These are phyloP conservation scores for Akebia trifoliata DNA, from an alignment of 164 flowering plant species.

Conservation along the genomic window DNA sequence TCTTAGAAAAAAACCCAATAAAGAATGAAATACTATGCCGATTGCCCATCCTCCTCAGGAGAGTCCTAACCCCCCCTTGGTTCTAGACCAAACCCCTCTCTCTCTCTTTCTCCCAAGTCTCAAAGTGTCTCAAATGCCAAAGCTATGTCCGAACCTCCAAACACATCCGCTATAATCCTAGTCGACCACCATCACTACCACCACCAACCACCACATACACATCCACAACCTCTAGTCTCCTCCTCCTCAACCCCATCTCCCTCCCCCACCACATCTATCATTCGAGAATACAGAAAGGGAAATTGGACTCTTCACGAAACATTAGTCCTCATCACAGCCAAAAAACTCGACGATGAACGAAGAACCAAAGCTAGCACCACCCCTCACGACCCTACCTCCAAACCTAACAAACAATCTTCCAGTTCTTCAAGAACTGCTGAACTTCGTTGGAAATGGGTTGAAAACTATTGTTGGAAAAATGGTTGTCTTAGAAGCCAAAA, in stretches of 20 bases:
- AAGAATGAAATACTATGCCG: too few relatives aligned
- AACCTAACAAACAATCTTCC: background rate
- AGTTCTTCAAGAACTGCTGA: slow-evolving; percentile 18
- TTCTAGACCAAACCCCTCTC: too few relatives aligned
- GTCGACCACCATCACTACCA: slow-evolving; percentile 8
- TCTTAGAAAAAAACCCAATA: too few relatives aligned
- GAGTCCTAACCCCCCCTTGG: too few relatives aligned
- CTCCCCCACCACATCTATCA: slow-evolving; percentile 9
- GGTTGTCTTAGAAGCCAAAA: slow-evolving; percentile 39
- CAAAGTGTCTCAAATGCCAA: slow-evolving; percentile 10
- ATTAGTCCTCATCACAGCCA: slow-evolving; percentile 31
- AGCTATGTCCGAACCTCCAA: slow-evolving; percentile 30
- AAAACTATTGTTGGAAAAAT: slow-evolving; percentile 37
- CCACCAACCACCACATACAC: slow-evolving; percentile 2
- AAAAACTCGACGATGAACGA: slow-evolving; percentile 33
- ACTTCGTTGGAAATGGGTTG: slow-evolving; percentile 48
- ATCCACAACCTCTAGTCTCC: slow-evolving; percentile 3
- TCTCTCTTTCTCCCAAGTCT: too few relatives aligned
- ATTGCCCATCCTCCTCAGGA: too few relatives aligned
- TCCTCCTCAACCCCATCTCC: slow-evolving; percentile 8
- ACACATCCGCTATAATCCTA: slow-evolving; percentile 14
- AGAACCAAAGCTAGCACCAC: slow-evolving; percentile 12
- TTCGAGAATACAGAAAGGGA: slow-evolving; percentile 33
- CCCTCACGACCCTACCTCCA: slow-evolving; percentile 8
- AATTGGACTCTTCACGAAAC: slow-evolving; percentile 42